Evolutionary conservation across 768 basidiomycete genomes (phyloP), one percentile per base, ranked within the genome.

Genomic region (Leccinum rimulosum): DNA sequence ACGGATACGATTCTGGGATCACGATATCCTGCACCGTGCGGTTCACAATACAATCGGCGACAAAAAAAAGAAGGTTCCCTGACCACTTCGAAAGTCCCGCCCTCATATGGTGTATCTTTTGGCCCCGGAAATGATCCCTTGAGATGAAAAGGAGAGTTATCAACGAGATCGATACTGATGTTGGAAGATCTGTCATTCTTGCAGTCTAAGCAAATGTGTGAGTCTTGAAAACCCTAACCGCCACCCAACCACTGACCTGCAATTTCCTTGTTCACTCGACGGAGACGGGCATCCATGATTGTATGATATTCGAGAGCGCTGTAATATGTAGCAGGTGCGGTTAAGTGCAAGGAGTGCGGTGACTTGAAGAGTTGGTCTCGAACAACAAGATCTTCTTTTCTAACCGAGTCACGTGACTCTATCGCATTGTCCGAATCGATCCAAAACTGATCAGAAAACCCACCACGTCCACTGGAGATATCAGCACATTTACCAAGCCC

Each of bases 181-280:
- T 84, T 85, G 28, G 93, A 93, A 17, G 88, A 83, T 80, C 88
- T 93, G 80, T 98, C 95, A 73, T 91, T 95, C 80, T 95, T 93
- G 82, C 93, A 95, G 75, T 96, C 94, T 95, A 69, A 38, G 38
- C 50, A 52, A 31, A 10, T 25, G 40, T 28, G 47, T 61, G 58
- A 53, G 59, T 68, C 27, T 63, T 58, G 36, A 43, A 54, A 57
- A 40, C 35, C 48, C 11, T n/a, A 9, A 6, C 33, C 10, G 25
- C n/a, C 12, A 51, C 19, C 19, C 28, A 2, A 36, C 27, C 43
- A 62, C 80, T 61, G 52, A 87, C 92, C 95, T 62, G 86, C 75
- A 60, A 98, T 97, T 78, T 98, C 95, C 77, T 96, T 97, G 76
- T 93, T 93, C 27, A 97, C 90, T 71, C 95, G 81, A 62, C 95